phyloP scores from a whole-genome alignment of 108 stramenopile genomes.

The Skeletonema costatum region DNA sequence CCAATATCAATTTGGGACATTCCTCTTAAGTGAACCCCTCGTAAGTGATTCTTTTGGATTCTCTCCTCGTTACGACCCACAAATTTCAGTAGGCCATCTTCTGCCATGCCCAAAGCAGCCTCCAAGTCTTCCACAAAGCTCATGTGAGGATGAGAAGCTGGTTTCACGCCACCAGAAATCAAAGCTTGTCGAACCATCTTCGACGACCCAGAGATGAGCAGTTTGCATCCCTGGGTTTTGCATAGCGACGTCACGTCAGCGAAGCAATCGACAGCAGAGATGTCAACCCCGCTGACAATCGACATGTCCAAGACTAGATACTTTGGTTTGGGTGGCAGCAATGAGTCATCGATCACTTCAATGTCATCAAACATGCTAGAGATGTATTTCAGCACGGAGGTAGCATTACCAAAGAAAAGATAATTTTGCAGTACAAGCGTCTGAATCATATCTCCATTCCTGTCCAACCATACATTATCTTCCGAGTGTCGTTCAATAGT shows the following conservation, averaged over 20 bases:
- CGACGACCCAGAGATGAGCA: constrained; percentile 59
- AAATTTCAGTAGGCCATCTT: constrained; percentile 59
- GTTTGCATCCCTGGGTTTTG: constrained; percentile 53
- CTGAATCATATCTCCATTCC: constrained; percentile 73
- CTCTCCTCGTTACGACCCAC: constrained; percentile 48
- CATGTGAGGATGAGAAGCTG: constrained; percentile 49
- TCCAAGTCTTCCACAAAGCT: constrained; percentile 66
- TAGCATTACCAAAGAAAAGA: constrained; percentile 85
- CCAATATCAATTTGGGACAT: constrained; percentile 50
- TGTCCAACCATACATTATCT: constrained; percentile 65
- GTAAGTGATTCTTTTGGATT: not conserved
- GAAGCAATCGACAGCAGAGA: constrained; percentile 71
- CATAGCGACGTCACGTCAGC: constrained; percentile 60
- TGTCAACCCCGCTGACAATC: constrained; percentile 72
- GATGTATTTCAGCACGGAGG: constrained; percentile 66
- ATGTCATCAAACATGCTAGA: constrained; percentile 78
- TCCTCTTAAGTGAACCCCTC: constrained; percentile 24
- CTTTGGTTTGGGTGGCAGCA: constrained; percentile 62
- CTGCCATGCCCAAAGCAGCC: constrained; percentile 60
- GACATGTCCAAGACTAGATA: constrained; percentile 69
- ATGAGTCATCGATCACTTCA: constrained; percentile 12
- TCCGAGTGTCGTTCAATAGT: constrained; percentile 62
- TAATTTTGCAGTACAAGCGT: constrained; percentile 79
- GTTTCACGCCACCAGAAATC: constrained; percentile 55
- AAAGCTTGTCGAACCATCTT: constrained; percentile 40